Conservation (phyloP, 768 basidiomycete species). For the Boletus eberwhitei region DNA sequence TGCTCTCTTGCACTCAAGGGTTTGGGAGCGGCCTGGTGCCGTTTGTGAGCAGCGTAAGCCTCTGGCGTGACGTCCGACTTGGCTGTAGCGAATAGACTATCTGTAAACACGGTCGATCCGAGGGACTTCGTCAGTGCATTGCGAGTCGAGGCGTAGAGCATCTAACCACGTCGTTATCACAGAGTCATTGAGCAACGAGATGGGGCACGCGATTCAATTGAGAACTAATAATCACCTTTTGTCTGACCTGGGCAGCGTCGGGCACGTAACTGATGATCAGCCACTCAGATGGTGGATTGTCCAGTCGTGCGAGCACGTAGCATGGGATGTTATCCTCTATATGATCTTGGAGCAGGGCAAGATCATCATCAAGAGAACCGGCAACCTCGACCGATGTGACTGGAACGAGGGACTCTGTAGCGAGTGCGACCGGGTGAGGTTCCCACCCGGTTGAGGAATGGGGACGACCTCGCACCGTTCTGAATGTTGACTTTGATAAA, state of each 20-base stretch:
- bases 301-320: constrained; percentile 70
- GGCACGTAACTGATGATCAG: constrained; percentile 78
- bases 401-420: constrained; percentile 64
- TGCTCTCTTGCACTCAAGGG: constrained; percentile 81
- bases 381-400: constrained; percentile 47
- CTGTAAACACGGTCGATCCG: constrained; percentile 68
- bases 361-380: constrained; percentile 60
- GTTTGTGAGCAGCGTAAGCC: constrained; percentile 71
- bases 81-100: constrained; percentile 75
- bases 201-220: neutral
- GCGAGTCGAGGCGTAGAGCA: constrained; percentile 85
- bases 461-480: constrained; percentile 53
- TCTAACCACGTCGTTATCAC: constrained; percentile 41
- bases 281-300: constrained; percentile 63
- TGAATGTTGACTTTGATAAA: constrained; percentile 77
- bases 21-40: constrained; percentile 69
- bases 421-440: constrained; percentile 24
- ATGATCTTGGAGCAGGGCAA: constrained; percentile 52
- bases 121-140: constrained; percentile 66
- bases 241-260: constrained; percentile 72
- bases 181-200: neutral
- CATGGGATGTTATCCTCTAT: constrained; percentile 63
- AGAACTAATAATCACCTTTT: constrained; percentile 54
- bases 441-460: constrained; percentile 6
- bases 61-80: constrained; percentile 63